Conservation (phyloP, 2,329 filamentous ascomycete genomes). For the Aspergillus flavus region DNA sequence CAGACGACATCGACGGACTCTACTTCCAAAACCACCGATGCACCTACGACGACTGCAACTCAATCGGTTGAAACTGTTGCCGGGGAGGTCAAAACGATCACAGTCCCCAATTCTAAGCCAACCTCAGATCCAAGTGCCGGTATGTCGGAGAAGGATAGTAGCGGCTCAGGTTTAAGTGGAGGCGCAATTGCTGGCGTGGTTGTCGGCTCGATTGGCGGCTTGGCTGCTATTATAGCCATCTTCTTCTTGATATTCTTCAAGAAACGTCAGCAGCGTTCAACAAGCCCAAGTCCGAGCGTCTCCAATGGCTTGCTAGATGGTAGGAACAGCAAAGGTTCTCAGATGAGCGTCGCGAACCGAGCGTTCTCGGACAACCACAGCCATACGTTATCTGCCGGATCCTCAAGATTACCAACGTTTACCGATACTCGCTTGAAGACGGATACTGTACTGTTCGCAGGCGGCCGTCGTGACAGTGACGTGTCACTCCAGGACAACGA, state of each 20-base stretch:
- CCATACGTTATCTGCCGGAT: constrained; percentile 27
- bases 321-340: constrained; percentile 37
- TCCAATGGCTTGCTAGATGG: constrained; percentile 34
- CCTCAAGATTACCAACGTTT: constrained; percentile 36
- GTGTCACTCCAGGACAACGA: constrained; percentile 52
- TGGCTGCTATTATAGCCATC: constrained; percentile 41
- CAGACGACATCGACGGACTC: constrained; percentile 18
- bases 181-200: constrained; percentile 50
- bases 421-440: constrained; percentile 51
- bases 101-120: constrained; percentile 20
- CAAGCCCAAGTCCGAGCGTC: constrained; percentile 33
- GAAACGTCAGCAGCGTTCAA: constrained; percentile 36
- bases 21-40: constrained; percentile 11
- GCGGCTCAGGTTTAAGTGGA: constrained; percentile 35
- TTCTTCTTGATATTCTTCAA: constrained; percentile 43
- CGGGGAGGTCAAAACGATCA: constrained; percentile 34
- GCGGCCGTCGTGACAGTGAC: constrained; percentile 46
- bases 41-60: constrained; percentile 18
- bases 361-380: constrained; percentile 33
- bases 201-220: constrained; percentile 43
- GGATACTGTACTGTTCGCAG: constrained; percentile 42
- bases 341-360: constrained; percentile 38
- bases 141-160: constrained; percentile 6
- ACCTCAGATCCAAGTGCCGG: constrained; percentile 16
- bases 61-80: constrained; percentile 25